Evolutionary conservation across 176 grass and related monocot genomes (phyloP), one percentile per base, ranked within the genome.

Genomic region (Puccinellia tenuiflora): DNA sequence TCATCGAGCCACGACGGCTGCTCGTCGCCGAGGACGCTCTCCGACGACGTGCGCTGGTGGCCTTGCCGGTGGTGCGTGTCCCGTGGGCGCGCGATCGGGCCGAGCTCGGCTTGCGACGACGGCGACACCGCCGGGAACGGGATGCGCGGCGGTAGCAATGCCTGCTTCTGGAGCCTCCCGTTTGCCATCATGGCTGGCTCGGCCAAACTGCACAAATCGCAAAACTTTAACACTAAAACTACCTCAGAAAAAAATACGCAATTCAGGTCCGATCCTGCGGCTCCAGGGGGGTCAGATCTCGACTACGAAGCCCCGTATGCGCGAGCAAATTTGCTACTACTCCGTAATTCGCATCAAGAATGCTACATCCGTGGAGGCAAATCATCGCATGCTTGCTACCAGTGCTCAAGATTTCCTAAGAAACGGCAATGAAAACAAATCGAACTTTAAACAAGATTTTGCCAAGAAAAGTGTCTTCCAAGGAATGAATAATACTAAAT

Each of bases 1-100:
- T 98, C 95, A 16, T 98, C 95, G 20, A 98, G 95, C 92, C 95
- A 98, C 37, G 95, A 89, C 29, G 95, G 95, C 77, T 98, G 95
- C 79, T 98, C 95, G 22, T 98, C 95, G 38, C 91, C 45, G 31
- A 85, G 74, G 86, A 97, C 89, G 87, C 95, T 91, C 79, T 94
- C 95, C 0, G 95, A 98, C 50, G 88, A 92, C 80, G 89, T 93
- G 40, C 90, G 88, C 81, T 89, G 90, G 75, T 98, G 88, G 18
- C 81, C 88, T 20, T 79, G 68, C 57, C 83, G 76, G 66, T 91
- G 86, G 79, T 82, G 84, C 29, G 62, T 21, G 13, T 83, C 87
- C 87, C 62, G 83, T 31, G 71, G 83, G 40, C 83, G 70, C 50
- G 78, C 77, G 78, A 89, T 89, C 40, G 87, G 87, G 31, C 82